phyloP scores from a whole-genome alignment of 1,284 basidiomycete species.

The Papiliotrema terrestris region DNA sequence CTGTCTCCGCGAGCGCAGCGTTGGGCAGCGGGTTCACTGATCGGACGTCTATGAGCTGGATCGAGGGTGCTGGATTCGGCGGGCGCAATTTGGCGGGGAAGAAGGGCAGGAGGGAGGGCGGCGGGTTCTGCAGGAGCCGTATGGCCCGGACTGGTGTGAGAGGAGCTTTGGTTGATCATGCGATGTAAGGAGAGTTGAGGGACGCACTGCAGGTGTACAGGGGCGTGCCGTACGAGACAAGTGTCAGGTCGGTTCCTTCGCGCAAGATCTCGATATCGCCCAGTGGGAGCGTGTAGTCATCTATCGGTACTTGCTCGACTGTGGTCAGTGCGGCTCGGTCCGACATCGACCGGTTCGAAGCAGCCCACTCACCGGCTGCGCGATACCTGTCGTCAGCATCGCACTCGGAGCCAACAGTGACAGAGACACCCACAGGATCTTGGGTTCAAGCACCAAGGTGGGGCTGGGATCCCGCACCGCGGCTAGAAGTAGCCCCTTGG shows the following conservation, averaged over 20 bases:
- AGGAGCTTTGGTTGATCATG: constrained; percentile 21
- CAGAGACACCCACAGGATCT: constrained; percentile 48
- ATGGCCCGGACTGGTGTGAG: constrained; percentile 37
- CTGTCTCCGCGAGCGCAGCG: constrained; percentile 72
- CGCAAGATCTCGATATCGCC: constrained; percentile 71
- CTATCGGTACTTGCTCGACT: constrained; percentile 88
- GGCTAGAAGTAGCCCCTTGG: constrained; percentile 80
- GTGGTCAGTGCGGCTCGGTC: neutral
- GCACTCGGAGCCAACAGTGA: neutral
- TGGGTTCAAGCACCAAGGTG: constrained; percentile 92
- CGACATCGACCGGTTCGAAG: neutral
- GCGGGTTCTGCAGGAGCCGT: constrained; percentile 53
- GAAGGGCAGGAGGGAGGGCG: constrained; percentile 61
- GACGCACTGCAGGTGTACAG: constrained; percentile 82
- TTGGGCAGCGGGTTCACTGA: constrained; percentile 89
- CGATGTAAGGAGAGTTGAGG: too few relatives aligned
- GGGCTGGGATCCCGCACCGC: constrained; percentile 90
- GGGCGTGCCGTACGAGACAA: constrained; percentile 88
- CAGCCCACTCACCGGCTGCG: constrained; percentile 24
- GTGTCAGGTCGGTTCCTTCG: constrained; percentile 74
- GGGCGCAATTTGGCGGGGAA: constrained; percentile 66
- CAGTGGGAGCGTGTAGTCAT: constrained; percentile 79
- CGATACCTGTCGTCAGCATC: constrained; percentile 25
- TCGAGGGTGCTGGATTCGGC: constrained; percentile 54
- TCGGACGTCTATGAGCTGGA: constrained; percentile 87